Percentiles rank a stretch among this genome's conserved stretches.
Evolutionary conservation across 2,329 filamentous ascomycete species (phyloP).

Genomic region (Periconia digitata): DNA sequence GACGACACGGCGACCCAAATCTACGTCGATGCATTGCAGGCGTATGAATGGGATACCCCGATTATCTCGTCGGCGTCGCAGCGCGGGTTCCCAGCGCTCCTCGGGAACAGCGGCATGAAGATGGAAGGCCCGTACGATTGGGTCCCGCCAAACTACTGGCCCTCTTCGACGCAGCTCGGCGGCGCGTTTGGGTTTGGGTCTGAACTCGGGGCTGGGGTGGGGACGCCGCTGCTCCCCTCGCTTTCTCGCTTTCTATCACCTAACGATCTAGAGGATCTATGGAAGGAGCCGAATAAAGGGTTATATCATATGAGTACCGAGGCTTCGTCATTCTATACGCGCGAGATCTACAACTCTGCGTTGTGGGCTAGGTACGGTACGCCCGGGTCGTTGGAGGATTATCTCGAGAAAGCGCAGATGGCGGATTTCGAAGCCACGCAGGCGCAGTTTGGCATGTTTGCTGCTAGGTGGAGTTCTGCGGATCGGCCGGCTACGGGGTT

Average conservation of each 20-base stretch:
- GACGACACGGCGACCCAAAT: constrained; percentile 57
- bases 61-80: constrained; percentile 61
- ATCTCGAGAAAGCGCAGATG: constrained; percentile 62
- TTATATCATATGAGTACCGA: constrained; percentile 64
- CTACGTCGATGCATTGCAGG: constrained; percentile 55
- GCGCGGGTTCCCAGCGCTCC: constrained; percentile 53
- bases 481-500: constrained; percentile 59
- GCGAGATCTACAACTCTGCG: constrained; percentile 60
- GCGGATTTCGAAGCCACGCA: constrained; percentile 66
- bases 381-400: constrained; percentile 57
- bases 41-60: constrained; percentile 58
- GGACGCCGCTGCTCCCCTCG: constrained; percentile 60
- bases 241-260: constrained; percentile 57
- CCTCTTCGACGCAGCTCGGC: constrained; percentile 57
- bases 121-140: constrained; percentile 69
- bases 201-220: constrained; percentile 63
- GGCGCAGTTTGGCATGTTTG: constrained; percentile 61
- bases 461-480: constrained; percentile 53
- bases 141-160: constrained; percentile 68
- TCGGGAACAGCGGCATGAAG: constrained; percentile 63
- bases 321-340: constrained; percentile 57
- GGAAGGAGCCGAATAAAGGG: constrained; percentile 55
- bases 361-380: constrained; percentile 56
- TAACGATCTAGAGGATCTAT: constrained; percentile 57
- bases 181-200: constrained; percentile 66